phyloP scores from a whole-genome alignment of 2,329 filamentous ascomycete genomes.

The Apiospora sp. region DNA sequence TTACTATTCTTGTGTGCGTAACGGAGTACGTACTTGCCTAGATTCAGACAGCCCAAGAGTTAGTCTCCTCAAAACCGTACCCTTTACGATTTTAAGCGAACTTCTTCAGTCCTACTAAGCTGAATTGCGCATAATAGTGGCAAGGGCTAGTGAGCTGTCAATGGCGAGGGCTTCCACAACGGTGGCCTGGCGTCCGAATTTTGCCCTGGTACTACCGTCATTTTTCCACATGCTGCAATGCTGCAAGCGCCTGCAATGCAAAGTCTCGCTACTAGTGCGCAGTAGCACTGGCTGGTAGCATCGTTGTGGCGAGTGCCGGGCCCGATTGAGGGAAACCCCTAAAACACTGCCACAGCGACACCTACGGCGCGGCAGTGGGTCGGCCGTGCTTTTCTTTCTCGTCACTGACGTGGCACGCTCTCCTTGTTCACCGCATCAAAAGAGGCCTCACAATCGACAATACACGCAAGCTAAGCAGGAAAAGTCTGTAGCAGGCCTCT shows the following conservation, averaged over 20 bases:
- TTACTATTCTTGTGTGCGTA: slow-evolving; percentile 13
- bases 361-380: slow-evolving; percentile 22
- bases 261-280: background rate
- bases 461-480: background rate
- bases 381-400: slow-evolving; percentile 5
- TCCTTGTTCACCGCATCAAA: background rate
- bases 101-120: background rate
- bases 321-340: background rate
- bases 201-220: slow-evolving; percentile 17
- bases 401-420: slow-evolving; percentile 23
- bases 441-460: slow-evolving; percentile 18
- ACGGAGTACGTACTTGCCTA: background rate
- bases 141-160: slow-evolving; percentile 20
- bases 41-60: background rate
- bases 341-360: slow-evolving; percentile 22
- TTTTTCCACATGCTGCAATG: slow-evolving; percentile 5
- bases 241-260: background rate
- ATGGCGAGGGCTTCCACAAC: slow-evolving; percentile 7
- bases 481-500: background rate
- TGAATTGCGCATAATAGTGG: slow-evolving; percentile 8
- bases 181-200: slow-evolving; percentile 17
- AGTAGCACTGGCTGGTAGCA: background rate
- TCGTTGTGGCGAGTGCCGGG: slow-evolving; percentile 7
- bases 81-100: background rate
- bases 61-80: background rate